Conservation (phyloP, 2,329 filamentous ascomycete genomes). For the Lecanosticta acicola region DNA sequence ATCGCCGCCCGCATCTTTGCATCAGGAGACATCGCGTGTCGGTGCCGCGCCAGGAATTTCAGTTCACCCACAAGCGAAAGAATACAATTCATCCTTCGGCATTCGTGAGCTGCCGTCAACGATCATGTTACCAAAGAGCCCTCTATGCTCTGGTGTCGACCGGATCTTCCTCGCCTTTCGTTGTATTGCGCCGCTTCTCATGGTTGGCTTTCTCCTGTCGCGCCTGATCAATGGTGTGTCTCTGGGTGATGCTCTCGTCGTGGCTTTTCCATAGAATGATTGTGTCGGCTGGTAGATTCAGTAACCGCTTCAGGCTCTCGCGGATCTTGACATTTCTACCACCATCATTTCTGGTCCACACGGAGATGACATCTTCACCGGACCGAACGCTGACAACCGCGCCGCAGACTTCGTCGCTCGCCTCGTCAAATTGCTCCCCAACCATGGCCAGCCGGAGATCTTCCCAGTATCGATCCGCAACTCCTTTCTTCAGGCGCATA, state of each 20-base stretch:
- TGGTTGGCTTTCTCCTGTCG: conserved; percentile 69
- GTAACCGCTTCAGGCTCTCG: conserved; percentile 90
- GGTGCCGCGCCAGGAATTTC: too few species aligned
- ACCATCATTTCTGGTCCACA: conserved; percentile 93
- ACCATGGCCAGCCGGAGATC: conserved; percentile 84
- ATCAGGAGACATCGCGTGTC: too few species aligned
- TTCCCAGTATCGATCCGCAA: conserved; percentile 96
- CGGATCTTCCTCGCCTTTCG: not conserved
- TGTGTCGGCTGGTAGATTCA: conserved; percentile 81
- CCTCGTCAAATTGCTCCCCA: conserved; percentile 90
- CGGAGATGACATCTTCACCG: conserved; percentile 93
- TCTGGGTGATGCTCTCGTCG: conserved; percentile 89
- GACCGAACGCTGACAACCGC: conserved; percentile 90
- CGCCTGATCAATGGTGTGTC: conserved; percentile 82
- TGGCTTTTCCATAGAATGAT: conserved; percentile 94
- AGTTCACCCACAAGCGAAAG: too few species aligned
- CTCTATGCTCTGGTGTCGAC: not conserved
- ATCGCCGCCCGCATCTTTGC: too few species aligned
- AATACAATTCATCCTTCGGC: too few species aligned
- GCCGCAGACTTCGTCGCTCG: conserved; percentile 88
- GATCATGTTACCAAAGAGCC: not conserved
- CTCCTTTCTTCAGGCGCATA: conserved; percentile 91
- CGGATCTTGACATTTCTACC: conserved; percentile 93
- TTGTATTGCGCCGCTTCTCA: conserved; percentile 42
- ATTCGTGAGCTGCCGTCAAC: not conserved